Percentiles rank a stretch among this genome's conserved stretches.
phyloP scores from a whole-genome alignment of 768 basidiomycete genomes.

The Psilocybe tampanensis region DNA sequence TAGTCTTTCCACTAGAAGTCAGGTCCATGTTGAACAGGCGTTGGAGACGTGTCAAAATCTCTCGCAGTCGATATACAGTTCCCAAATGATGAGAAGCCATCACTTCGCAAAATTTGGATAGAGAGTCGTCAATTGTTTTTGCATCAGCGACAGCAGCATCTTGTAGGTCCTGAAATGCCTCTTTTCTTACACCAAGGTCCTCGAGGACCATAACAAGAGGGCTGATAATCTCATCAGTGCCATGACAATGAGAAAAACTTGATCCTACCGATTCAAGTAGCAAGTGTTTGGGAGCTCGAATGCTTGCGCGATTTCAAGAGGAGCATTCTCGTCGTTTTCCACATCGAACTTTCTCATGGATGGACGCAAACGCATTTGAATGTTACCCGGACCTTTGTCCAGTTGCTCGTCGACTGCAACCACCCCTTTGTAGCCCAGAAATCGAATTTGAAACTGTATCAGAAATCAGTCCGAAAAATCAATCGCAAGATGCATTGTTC shows the following conservation, averaged over 20 bases:
- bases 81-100: slow-evolving; percentile 52
- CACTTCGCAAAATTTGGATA: slow-evolving; percentile 47
- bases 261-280: slow-evolving; percentile 70
- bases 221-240: slow-evolving; percentile 34
- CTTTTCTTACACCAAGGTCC: slow-evolving; percentile 62
- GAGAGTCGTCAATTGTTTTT: slow-evolving; percentile 60
- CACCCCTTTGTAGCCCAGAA: slow-evolving; percentile 84
- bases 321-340: slow-evolving; percentile 46
- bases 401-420: slow-evolving; percentile 66
- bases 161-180: slow-evolving; percentile 66
- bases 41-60: slow-evolving; percentile 52
- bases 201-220: slow-evolving; percentile 80
- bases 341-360: slow-evolving; percentile 81
- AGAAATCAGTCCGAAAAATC: slow-evolving; percentile 4
- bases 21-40: slow-evolving; percentile 47
- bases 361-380: slow-evolving; percentile 67
- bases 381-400: slow-evolving; percentile 43
- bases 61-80: slow-evolving; percentile 47
- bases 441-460: slow-evolving; percentile 76
- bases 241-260: neutral
- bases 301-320: slow-evolving; percentile 73
- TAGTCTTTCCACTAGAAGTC: slow-evolving; percentile 30
- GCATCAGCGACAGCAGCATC: slow-evolving; percentile 55
- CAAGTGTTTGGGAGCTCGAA: slow-evolving; percentile 61
- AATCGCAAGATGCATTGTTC: neutral